These are phyloP conservation scores for Cyathus striatus DNA, from an alignment of 768 basidiomycete species.

Conservation along the genomic window DNA sequence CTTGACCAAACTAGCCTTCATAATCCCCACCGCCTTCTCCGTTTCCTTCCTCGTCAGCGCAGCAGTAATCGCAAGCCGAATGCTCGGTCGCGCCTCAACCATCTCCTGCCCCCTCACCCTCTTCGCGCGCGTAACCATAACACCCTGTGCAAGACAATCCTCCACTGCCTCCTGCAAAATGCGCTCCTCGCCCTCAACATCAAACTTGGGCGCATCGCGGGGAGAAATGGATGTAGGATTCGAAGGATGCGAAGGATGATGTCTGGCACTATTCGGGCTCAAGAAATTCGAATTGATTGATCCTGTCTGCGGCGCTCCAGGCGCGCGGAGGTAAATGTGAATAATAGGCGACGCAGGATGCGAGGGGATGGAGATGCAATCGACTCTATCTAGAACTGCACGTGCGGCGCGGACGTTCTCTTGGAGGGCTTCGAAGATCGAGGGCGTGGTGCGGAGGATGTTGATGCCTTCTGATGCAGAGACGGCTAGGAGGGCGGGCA, in stretches of 20 bases:
- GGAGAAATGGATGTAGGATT: slow-evolving; percentile 44
- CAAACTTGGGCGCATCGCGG: slow-evolving; percentile 41
- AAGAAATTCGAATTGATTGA: slow-evolving; percentile 2
- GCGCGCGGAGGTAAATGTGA: slow-evolving; percentile 64
- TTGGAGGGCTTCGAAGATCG: slow-evolving; percentile 69
- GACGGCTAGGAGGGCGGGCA: slow-evolving; percentile 87
- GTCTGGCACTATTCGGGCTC: slow-evolving; percentile 5
- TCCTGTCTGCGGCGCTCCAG: slow-evolving; percentile 13
- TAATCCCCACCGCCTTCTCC: slow-evolving; percentile 76
- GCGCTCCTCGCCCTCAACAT: slow-evolving; percentile 68
- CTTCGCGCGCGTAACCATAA: slow-evolving; percentile 83
- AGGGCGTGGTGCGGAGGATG: slow-evolving; percentile 70
- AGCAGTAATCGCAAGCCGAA: slow-evolving; percentile 76
- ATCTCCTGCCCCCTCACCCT: slow-evolving; percentile 80
- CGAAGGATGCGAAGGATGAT: slow-evolving; percentile 44
- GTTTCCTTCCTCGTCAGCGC: slow-evolving; percentile 85
- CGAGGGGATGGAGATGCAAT: slow-evolving; percentile 79
- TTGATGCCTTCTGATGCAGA: slow-evolving; percentile 84
- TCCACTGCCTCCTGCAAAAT: slow-evolving; percentile 92
- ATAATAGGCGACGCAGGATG: slow-evolving; percentile 85
- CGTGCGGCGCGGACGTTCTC: slow-evolving; percentile 79
- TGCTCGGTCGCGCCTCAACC: slow-evolving; percentile 75
- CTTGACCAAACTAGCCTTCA: slow-evolving; percentile 74
- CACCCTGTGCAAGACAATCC: slow-evolving; percentile 73
- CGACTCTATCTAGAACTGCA: slow-evolving; percentile 74